Base-by-base conservation (phyloP, 1,284 basidiomycete species). In the Ustilago lituana region DNA sequence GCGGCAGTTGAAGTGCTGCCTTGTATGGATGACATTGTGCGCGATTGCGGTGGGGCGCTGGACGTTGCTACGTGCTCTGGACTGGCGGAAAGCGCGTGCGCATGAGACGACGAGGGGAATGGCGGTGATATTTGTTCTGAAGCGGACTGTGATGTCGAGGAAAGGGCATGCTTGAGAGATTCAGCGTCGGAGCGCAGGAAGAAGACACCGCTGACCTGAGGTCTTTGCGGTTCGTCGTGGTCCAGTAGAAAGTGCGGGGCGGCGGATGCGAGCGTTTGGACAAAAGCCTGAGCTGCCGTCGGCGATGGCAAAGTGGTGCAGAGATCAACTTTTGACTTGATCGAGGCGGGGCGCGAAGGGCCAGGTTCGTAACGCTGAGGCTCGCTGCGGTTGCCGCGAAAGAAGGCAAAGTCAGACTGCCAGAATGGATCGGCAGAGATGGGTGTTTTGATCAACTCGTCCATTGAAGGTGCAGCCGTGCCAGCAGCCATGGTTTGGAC, bases 401-500 rank as follows among this genome's bases (percentile, higher is more conserved):
- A 24, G 3, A 46, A 38, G 4, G 29, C 11, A 5, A 32, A 15
- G 12, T 53, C 55, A 9, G 50, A 5, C n/a, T 49, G 55, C 61
- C 54, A 54, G 43, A 57, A 56, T 2, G 47, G 23, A n/a, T 65
- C 62, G 9, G 46, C 23, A 6, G 55, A 22, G 26, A 59, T 43
- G 17, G 43, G n/a, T 9, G n/a, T 54, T 37, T 47, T 50, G 29
- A 65, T 41, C 5, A 58, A 43, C 27, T 58, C 62, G 47, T 65
- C 62, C 46, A 55, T 32, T n/a, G 55, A 37, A 33, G 50, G 32
- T 17, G 39, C 50, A 24, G 55, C 47, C 27, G 51, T 43, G 41
- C 55, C 55, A 40, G 62, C 39, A 36, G 51, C 55, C 62, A 65
- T 59, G 46, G 20, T 65, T 7, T 40, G 41, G 47, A 58, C 46